Evolutionary conservation across 2,329 filamentous ascomycete species (phyloP).

Genomic region (Trichoderma sp.): DNA sequence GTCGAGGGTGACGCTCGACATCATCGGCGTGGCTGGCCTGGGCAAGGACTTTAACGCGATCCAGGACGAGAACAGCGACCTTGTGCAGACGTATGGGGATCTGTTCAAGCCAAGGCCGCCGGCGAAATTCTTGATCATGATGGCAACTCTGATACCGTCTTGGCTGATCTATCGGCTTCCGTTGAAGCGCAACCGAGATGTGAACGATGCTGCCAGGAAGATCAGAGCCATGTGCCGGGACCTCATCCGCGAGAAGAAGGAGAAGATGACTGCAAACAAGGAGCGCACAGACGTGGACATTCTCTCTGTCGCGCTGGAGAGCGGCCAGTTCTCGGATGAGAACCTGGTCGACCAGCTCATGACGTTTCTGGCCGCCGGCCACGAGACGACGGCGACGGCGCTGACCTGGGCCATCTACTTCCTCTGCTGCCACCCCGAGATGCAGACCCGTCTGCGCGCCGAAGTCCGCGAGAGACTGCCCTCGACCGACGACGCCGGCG

Average conservation of each 20-base stretch:
- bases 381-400: slow-evolving; percentile 77
- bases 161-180: slow-evolving; percentile 68
- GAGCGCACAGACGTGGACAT: slow-evolving; percentile 69
- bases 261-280: slow-evolving; percentile 50
- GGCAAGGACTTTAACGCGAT: slow-evolving; percentile 72
- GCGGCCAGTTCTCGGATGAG: slow-evolving; percentile 75
- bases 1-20: slow-evolving; percentile 71
- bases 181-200: slow-evolving; percentile 68
- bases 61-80: slow-evolving; percentile 59
- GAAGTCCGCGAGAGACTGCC: slow-evolving; percentile 69
- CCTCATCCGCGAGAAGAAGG: slow-evolving; percentile 73
- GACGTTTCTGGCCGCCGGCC: slow-evolving; percentile 83
- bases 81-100: slow-evolving; percentile 60
- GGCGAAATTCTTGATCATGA: slow-evolving; percentile 59
- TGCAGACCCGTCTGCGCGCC: slow-evolving; percentile 68
- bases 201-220: slow-evolving; percentile 57
- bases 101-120: slow-evolving; percentile 59
- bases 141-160: slow-evolving; percentile 65
- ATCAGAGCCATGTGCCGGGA: slow-evolving; percentile 70
- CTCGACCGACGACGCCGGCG: slow-evolving; percentile 43
- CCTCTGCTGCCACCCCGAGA: slow-evolving; percentile 65
- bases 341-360: slow-evolving; percentile 87
- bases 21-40: slow-evolving; percentile 73
- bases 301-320: slow-evolving; percentile 76
- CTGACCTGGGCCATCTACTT: slow-evolving; percentile 77